phyloP scores from a whole-genome alignment of 78 protist species.

The Paratrimastix pyriformis region DNA sequence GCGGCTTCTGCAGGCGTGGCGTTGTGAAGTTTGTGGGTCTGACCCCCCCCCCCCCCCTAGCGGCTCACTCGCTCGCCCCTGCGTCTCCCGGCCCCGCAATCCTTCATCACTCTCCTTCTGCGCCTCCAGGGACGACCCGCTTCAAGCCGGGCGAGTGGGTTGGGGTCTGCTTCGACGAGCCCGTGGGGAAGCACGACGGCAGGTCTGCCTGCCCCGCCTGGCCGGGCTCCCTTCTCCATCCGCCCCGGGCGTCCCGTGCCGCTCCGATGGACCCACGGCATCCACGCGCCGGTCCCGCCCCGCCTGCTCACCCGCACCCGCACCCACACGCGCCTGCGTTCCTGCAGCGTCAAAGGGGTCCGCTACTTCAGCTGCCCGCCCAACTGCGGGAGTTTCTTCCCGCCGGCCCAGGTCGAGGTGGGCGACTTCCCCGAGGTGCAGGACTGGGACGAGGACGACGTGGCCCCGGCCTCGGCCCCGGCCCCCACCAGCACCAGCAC shows the following conservation, averaged over 20 bases:
- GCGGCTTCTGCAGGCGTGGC: no score
- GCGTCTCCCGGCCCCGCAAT: no score
- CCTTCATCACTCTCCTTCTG: no score
- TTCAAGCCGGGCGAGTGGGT: conserved; percentile 48
- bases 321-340: not conserved
- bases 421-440: conserved; percentile 39
- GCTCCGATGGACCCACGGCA: no score
- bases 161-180: conserved; percentile 65
- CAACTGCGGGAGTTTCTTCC: conserved; percentile 42
- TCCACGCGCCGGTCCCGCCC: no score
- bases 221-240: no score
- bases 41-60: no score
- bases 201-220: not conserved
- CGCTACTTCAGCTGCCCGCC: conserved; percentile 44
- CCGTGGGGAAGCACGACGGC: conserved; percentile 73
- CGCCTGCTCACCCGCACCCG: no score
- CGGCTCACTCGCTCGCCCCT: no score
- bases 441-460: not conserved
- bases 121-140: no score
- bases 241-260: no score
- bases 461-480: not conserved
- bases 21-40: conserved; percentile 37
- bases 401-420: conserved; percentile 33
- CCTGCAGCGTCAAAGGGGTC: conserved; percentile 28
- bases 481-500: no score